phyloP scores from a whole-genome alignment of 2,329 filamentous ascomycete species.

The Hawksworthiomyces lignivorus region DNA sequence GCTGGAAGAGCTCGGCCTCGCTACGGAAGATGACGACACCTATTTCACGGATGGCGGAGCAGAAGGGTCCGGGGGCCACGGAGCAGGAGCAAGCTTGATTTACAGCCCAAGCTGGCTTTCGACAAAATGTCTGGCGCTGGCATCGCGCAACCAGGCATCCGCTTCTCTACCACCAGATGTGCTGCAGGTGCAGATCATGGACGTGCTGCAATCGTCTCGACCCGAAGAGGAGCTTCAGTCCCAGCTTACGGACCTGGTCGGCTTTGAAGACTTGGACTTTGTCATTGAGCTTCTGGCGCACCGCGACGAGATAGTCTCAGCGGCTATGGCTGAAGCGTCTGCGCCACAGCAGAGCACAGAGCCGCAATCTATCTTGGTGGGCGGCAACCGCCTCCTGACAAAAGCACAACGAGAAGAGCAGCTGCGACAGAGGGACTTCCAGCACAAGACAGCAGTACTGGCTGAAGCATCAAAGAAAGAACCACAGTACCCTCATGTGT shows the following conservation, averaged over 20 bases:
- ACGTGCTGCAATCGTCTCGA: constrained; percentile 59
- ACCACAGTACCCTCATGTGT: constrained; percentile 86
- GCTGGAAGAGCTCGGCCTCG: constrained; percentile 44
- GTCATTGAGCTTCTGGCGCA: constrained; percentile 83
- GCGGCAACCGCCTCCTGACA: constrained; percentile 54
- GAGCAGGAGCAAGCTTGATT: constrained; percentile 13
- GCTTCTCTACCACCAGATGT: constrained; percentile 43
- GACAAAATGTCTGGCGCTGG: constrained; percentile 58
- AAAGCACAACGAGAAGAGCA: constrained; percentile 71
- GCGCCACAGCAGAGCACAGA: constrained; percentile 18
- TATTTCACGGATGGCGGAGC: constrained; percentile 23
- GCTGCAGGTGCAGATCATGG: constrained; percentile 70
- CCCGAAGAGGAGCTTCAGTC: constrained; percentile 86
- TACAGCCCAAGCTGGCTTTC: constrained; percentile 65
- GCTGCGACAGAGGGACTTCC: constrained; percentile 65
- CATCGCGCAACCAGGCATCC: constrained; percentile 56
- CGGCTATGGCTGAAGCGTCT: constrained; percentile 20
- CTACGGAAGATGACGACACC: constrained; percentile 33
- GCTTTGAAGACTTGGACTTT: constrained; percentile 88
- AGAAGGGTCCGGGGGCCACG: constrained; percentile 18
- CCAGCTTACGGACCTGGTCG: constrained; percentile 78
- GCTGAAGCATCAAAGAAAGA: constrained; percentile 64
- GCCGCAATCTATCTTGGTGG: constrained; percentile 8
- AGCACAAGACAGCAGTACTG: constrained; percentile 73
- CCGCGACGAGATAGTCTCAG: constrained; percentile 57